Percentiles rank a stretch among this genome's conserved stretches.
Conservation (phyloP, 768 basidiomycete genomes). For the Exsudoporus frostii region DNA sequence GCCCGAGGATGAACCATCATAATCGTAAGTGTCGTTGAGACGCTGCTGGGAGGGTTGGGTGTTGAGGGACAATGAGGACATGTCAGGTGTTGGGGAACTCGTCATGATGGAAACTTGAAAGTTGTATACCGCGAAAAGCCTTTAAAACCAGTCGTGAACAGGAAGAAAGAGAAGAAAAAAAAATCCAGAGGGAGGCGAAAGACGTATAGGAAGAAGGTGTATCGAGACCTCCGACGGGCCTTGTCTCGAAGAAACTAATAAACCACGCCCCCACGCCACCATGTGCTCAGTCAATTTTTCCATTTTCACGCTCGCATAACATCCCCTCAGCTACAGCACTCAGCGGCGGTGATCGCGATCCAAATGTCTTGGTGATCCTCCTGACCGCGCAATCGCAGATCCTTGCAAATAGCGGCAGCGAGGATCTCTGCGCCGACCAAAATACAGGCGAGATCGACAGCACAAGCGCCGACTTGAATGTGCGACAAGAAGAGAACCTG, state of each 20-base stretch:
- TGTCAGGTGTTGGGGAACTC: slow-evolving; percentile 71
- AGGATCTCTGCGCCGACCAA: too few relatives aligned
- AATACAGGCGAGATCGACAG: not conserved
- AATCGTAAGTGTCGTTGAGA: slow-evolving; percentile 85
- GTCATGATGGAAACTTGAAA: slow-evolving; percentile 57
- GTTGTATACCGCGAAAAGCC: slow-evolving; percentile 10
- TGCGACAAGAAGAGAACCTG: slow-evolving; percentile 1
- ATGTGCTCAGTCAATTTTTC: slow-evolving; percentile 1
- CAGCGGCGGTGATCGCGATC: slow-evolving; percentile 9
- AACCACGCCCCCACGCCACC: slow-evolving; percentile 35
- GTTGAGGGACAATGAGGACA: slow-evolving; percentile 72
- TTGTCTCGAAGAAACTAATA: slow-evolving; percentile 18
- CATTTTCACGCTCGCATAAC: not conserved
- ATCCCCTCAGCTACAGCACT: too few relatives aligned
- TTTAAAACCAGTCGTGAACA: slow-evolving; percentile 33
- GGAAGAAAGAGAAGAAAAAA: slow-evolving; percentile 24
- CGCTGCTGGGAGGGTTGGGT: slow-evolving; percentile 64
- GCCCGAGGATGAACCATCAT: slow-evolving; percentile 56
- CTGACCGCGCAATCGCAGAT: slow-evolving; percentile 6
- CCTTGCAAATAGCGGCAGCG: slow-evolving; percentile 12
- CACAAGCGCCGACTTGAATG: not conserved
- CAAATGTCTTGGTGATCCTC: not conserved
- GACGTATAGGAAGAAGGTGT: slow-evolving; percentile 19
- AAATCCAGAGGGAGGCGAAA: slow-evolving; percentile 27
- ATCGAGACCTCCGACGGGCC: not conserved